Evolutionary conservation across 306 rosid genomes (phyloP).

Genomic region (Malus sieversii): DNA sequence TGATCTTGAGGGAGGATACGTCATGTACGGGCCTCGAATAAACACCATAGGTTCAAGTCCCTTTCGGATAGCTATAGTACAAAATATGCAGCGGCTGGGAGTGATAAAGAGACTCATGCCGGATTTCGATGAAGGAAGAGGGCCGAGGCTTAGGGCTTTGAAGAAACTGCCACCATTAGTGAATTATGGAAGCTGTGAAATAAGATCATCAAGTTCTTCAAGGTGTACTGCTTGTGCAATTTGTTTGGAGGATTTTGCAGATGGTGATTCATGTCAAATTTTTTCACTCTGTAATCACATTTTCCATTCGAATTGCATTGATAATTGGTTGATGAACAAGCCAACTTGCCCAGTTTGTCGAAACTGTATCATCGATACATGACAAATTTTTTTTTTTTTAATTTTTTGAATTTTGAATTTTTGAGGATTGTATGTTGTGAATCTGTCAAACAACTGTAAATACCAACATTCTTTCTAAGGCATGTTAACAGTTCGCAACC

Average conservation of each 20-base stretch:
- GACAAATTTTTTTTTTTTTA: not conserved
- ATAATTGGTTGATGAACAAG: slow-evolving; percentile 42
- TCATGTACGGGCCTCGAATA: not conserved
- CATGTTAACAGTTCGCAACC: not conserved
- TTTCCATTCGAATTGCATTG: slow-evolving; percentile 55
- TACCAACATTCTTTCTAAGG: not conserved
- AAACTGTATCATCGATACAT: slow-evolving; percentile 3
- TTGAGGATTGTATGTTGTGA: not conserved
- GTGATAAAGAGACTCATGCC: slow-evolving; percentile 3
- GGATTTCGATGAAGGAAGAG: slow-evolving; percentile 21
- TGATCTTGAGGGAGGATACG: slow-evolving; percentile 8
- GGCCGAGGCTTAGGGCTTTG: slow-evolving; percentile 30
- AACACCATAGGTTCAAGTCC: not conserved
- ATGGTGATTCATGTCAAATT: slow-evolving; percentile 40
- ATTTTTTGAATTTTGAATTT: not conserved
- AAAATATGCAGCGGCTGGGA: slow-evolving; percentile 13
- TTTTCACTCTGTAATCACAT: slow-evolving; percentile 48
- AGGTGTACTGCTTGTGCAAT: slow-evolving; percentile 33
- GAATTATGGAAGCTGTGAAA: slow-evolving; percentile 29
- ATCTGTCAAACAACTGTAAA: not conserved
- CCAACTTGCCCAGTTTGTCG: slow-evolving; percentile 40
- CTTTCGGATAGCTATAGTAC: slow-evolving; percentile 1
- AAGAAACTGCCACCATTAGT: slow-evolving; percentile 45
- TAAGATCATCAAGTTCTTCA: not conserved
- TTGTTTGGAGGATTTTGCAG: slow-evolving; percentile 54